A percentile compares a stretch with the other conserved stretches of the same genome.
These are phyloP conservation scores for Aquilaria malaccensis DNA, from an alignment of 345 rosid species.

Conservation along the genomic window DNA sequence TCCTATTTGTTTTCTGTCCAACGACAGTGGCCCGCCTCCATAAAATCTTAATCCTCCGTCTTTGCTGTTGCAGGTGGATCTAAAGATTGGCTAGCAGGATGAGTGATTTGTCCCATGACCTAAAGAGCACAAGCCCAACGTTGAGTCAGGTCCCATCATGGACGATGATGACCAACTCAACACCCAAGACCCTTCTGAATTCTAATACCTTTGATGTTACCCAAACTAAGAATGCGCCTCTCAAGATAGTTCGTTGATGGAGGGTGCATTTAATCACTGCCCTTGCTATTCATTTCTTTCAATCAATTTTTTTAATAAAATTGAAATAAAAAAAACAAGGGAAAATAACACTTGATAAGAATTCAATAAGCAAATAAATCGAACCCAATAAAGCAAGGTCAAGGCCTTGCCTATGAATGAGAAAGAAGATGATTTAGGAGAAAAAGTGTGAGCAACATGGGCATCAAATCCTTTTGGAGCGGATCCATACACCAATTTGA, in stretches of 20 bases:
- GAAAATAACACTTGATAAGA: too few species aligned
- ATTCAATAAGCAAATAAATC: too few species aligned
- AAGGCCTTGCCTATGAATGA: constrained; percentile 41
- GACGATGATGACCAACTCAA: constrained; percentile 25
- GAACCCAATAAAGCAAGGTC: too few species aligned
- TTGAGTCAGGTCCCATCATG: background rate
- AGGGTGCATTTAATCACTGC: constrained; percentile 37
- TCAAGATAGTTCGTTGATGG: constrained; percentile 64
- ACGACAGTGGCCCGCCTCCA: too few species aligned
- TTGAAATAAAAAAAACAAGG: too few species aligned
- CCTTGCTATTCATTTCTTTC: background rate
- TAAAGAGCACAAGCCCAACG: constrained; percentile 21
- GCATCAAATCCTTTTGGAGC: constrained; percentile 37
- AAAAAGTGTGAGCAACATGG: constrained; percentile 35
- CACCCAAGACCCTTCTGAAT: constrained; percentile 33
- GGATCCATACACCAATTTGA: constrained; percentile 44
- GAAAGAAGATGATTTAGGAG: constrained; percentile 24
- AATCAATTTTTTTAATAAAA: too few species aligned
- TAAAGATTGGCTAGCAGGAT: constrained; percentile 21
- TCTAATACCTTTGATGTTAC: constrained; percentile 55
- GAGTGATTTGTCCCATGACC: constrained; percentile 23
- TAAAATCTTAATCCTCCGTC: too few species aligned
- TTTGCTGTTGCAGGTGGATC: background rate
- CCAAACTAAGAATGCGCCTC: constrained; percentile 62
- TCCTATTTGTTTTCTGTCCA: too few species aligned